These are phyloP conservation scores for Phytophthora hibernalis DNA, from an alignment of 352 stramenopile species.

Conservation along the genomic window DNA sequence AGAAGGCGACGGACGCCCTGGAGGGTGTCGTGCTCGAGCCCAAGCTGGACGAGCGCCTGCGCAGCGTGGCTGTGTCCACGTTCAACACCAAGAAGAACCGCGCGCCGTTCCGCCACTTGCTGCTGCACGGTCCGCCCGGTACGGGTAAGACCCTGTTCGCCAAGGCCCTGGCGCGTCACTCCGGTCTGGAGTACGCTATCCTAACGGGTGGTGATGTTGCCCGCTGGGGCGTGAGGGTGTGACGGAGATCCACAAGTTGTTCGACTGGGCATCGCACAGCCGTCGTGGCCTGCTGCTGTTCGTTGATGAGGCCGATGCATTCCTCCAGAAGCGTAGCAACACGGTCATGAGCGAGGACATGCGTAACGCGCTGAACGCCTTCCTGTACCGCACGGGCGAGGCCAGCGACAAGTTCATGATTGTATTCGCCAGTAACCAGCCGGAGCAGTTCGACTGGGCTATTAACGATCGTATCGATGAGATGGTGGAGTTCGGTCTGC, in stretches of 20 bases:
- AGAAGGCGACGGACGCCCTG: constrained; percentile 93
- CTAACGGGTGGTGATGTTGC: constrained; percentile 98
- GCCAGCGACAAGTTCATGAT: constrained; percentile 99
- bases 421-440: constrained; percentile 99
- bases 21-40: constrained; percentile 95
- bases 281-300: constrained; percentile 97
- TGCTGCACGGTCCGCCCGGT: constrained; percentile 97
- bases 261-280: constrained; percentile 98
- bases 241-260: constrained; percentile 99
- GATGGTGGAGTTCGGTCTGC: constrained; percentile 98
- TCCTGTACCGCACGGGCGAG: constrained; percentile 98
- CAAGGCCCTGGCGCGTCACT: constrained; percentile 96
- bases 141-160: constrained; percentile 99
- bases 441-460: constrained; percentile 98
- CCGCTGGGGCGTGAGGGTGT: constrained; percentile 96
- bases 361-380: constrained; percentile 99
- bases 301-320: constrained; percentile 99
- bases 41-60: constrained; percentile 94
- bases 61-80: constrained; percentile 96
- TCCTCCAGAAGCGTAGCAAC: constrained; percentile 97
- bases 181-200: constrained; percentile 98
- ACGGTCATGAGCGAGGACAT: constrained; percentile 96
- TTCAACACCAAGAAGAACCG: constrained; percentile 99
- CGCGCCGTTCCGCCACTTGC: constrained; percentile 97
- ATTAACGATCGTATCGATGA: constrained; percentile 99